These are phyloP conservation scores for Leptographium radiaticola DNA, from an alignment of 2,329 filamentous ascomycete species.

Conservation along the genomic window DNA sequence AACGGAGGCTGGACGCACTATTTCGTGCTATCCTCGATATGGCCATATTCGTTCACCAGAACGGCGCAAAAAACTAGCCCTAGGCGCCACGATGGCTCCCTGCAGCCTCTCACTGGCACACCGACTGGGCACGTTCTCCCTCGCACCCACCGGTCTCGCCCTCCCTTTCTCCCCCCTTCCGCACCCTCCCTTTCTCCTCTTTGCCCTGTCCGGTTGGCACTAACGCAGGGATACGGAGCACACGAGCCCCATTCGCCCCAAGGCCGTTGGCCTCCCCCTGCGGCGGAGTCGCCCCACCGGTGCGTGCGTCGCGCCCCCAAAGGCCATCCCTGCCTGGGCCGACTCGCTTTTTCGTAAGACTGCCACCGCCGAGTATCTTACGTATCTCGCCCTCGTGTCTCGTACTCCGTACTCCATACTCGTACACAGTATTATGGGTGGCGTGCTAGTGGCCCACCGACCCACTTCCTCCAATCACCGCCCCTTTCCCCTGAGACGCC, in stretches of 20 bases:
- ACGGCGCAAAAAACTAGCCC: background rate
- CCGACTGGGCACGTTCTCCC: background rate
- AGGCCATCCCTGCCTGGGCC: background rate
- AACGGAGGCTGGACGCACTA: too few species aligned
- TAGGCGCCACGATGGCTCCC: background rate
- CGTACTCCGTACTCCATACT: background rate
- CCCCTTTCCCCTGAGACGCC: background rate
- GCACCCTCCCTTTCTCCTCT: background rate
- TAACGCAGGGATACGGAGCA: constrained; percentile 1
- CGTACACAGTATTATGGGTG: background rate
- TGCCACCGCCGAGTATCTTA: background rate
- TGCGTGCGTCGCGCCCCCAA: background rate
- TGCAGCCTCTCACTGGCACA: background rate
- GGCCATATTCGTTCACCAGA: background rate
- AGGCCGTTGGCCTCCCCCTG: background rate
- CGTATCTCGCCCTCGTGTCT: background rate
- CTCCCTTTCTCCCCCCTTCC: background rate
- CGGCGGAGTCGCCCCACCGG: background rate
- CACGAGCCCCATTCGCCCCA: background rate
- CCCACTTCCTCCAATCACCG: background rate
- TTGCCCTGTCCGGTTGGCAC: background rate
- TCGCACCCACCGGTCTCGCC: background rate
- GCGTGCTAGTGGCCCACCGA: constrained; percentile 1
- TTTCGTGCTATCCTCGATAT: background rate
- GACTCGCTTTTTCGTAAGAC: background rate